Evolutionary conservation across 768 basidiomycete species (phyloP).

Genomic region (Cystoderma amianthinum): DNA sequence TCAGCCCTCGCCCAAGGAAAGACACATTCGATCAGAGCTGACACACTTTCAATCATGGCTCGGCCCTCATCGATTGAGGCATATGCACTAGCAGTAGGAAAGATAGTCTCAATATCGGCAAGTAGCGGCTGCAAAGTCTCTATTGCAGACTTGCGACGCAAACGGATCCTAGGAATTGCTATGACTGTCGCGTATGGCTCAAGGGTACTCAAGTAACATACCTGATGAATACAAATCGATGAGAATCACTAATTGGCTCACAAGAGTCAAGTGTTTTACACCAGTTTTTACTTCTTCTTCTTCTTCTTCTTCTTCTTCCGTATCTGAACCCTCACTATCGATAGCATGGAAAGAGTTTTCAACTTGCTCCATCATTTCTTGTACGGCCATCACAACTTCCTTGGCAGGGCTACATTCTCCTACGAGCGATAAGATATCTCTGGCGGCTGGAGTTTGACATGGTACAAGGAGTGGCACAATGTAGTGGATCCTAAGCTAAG

Average conservation of each 20-base stretch:
- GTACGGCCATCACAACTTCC: conserved; percentile 38
- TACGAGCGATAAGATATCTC: conserved; percentile 30
- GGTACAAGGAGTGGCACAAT: conserved; percentile 33
- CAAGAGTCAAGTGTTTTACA: conserved; percentile 11
- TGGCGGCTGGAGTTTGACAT: conserved; percentile 27
- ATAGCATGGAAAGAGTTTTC: conserved; percentile 12
- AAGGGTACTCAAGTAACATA: no score
- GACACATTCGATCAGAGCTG: conserved; percentile 17
- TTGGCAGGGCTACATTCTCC: conserved; percentile 34
- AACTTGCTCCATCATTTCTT: conserved; percentile 37
- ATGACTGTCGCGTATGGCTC: no score
- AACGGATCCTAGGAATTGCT: conserved; percentile 41
- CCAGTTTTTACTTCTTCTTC: conserved; percentile 8
- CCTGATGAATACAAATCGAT: conserved; percentile 32
- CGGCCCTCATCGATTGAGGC: conserved; percentile 23
- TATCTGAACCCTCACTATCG: conserved; percentile 18
- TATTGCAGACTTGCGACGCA: conserved; percentile 32
- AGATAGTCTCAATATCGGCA: conserved; percentile 23
- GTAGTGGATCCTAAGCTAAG: conserved; percentile 33
- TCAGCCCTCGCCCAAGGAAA: conserved; percentile 21
- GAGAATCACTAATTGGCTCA: conserved; percentile 26
- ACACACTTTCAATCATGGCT: conserved; percentile 18
- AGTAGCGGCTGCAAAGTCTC: conserved; percentile 36
- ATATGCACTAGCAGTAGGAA: conserved; percentile 16
- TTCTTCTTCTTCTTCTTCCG: conserved; percentile 11